Evolutionary conservation across 331 rosid species (phyloP).

Genomic region (Saraca asoca): DNA sequence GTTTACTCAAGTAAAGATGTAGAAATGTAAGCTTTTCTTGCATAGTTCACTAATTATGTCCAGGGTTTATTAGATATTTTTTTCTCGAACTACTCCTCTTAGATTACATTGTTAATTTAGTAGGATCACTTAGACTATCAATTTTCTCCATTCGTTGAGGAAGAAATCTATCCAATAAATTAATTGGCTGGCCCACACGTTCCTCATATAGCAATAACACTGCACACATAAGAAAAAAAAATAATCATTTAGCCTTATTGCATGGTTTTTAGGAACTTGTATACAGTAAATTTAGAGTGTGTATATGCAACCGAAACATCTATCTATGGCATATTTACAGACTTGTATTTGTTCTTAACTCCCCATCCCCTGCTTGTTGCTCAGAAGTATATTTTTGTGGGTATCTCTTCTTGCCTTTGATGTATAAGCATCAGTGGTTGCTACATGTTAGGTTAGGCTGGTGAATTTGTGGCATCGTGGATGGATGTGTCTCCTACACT

Average conservation of each 20-base stretch:
- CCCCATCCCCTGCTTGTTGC: constrained; percentile 12
- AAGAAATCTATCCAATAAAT: constrained; percentile 7
- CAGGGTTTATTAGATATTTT: constrained; percentile 3
- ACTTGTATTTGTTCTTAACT: constrained; percentile 7
- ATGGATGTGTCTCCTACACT: constrained; percentile 20
- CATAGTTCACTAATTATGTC: constrained; percentile 9
- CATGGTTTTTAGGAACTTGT: background rate
- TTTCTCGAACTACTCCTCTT: constrained; percentile 7
- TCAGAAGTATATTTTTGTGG: background rate
- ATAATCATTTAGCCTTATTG: constrained; percentile 4
- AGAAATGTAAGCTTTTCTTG: constrained; percentile 59
- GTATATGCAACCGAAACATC: constrained; percentile 10
- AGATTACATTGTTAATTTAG: constrained; percentile 4
- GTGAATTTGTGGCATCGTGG: constrained; percentile 2
- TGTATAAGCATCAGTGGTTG: constrained; percentile 1
- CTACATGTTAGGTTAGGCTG: constrained; percentile 9
- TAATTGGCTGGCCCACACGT: background rate
- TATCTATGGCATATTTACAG: constrained; percentile 6
- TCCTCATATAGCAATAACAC: background rate
- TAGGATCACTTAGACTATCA: background rate
- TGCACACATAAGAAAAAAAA: background rate
- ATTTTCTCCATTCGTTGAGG: background rate
- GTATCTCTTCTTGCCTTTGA: background rate
- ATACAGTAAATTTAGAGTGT: constrained; percentile 12
- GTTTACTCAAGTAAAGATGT: constrained; percentile 73